A percentile compares a stretch with the other conserved stretches of the same genome.
Evolutionary conservation across 305 asterid genomes (phyloP).

Genomic region (Solanum hybrid): DNA sequence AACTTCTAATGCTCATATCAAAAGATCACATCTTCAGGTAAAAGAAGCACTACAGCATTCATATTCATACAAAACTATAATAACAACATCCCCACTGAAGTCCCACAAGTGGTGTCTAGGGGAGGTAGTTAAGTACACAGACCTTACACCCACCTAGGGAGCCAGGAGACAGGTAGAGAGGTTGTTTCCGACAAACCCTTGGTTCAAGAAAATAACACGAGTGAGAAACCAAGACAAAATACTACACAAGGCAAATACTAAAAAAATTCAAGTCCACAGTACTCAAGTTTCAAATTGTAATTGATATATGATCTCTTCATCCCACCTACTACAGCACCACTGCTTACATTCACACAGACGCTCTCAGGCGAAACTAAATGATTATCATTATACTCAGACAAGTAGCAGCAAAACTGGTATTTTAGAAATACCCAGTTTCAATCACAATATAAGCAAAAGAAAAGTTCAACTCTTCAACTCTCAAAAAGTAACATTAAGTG

Average conservation of each 20-base stretch:
- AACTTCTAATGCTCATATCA: not conserved
- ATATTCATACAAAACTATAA: not conserved
- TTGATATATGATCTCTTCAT: not conserved
- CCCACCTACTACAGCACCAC: not conserved
- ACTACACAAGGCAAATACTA: not conserved
- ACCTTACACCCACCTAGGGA: not conserved
- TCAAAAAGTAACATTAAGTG: not conserved
- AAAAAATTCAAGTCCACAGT: not conserved
- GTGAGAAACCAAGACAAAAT: not conserved
- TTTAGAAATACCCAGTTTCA: not conserved
- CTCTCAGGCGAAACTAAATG: not conserved
- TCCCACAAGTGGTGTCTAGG: not conserved
- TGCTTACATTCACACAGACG: not conserved
- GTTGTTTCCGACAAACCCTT: not conserved
- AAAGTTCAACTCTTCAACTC: not conserved
- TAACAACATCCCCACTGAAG: not conserved
- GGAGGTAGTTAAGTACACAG: not conserved
- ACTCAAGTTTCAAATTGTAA: not conserved
- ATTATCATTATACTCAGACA: not conserved
- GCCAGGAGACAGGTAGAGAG: not conserved
- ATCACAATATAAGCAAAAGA: not conserved
- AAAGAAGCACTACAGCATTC: not conserved
- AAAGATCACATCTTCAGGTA: not conserved
- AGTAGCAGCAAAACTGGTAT: not conserved
- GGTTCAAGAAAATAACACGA: not conserved